These are phyloP conservation scores for Stereum hirsutum DNA, from an alignment of 1,284 basidiomycete species.

Conservation along the genomic window DNA sequence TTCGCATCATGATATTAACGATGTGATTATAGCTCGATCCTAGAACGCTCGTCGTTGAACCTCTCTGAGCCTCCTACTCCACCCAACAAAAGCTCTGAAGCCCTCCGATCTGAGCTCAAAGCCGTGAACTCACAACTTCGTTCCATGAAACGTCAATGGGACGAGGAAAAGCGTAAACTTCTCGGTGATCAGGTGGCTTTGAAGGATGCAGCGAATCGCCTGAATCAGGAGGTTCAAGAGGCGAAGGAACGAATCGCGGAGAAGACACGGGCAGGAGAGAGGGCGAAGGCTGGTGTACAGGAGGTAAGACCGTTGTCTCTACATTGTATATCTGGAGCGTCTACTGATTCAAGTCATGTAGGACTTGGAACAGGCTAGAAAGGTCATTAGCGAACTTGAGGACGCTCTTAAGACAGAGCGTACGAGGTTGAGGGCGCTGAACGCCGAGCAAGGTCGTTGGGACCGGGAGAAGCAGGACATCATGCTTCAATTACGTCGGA, in stretches of 20 bases:
- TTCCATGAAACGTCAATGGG: constrained; percentile 55
- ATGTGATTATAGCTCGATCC: constrained; percentile 36
- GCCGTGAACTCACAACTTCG: constrained; percentile 54
- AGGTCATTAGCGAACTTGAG: constrained; percentile 58
- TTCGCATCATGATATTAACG: no score
- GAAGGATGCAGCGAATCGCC: constrained; percentile 54
- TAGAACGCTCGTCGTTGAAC: constrained; percentile 37
- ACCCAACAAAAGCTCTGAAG: constrained; percentile 54
- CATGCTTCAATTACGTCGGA: constrained; percentile 50
- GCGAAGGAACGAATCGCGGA: constrained; percentile 46
- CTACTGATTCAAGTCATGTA: constrained; percentile 17
- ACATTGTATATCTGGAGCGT: neutral
- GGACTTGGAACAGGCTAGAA: constrained; percentile 64
- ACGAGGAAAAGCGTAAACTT: constrained; percentile 50
- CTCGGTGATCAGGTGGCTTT: constrained; percentile 63
- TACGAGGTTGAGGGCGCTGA: constrained; percentile 47
- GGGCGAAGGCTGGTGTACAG: constrained; percentile 39
- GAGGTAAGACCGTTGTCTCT: constrained; percentile 30
- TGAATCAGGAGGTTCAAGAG: constrained; percentile 49
- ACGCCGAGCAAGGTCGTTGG: constrained; percentile 50
- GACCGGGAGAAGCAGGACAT: constrained; percentile 57
- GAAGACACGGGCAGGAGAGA: constrained; percentile 37
- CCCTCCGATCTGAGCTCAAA: constrained; percentile 44
- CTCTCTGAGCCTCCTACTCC: constrained; percentile 54
- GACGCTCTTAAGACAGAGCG: constrained; percentile 59